Evolutionary conservation across 129 eudicot genomes (phyloP), one percentile per base, ranked within the genome.

Genomic region (Scalesia atractyloides): DNA sequence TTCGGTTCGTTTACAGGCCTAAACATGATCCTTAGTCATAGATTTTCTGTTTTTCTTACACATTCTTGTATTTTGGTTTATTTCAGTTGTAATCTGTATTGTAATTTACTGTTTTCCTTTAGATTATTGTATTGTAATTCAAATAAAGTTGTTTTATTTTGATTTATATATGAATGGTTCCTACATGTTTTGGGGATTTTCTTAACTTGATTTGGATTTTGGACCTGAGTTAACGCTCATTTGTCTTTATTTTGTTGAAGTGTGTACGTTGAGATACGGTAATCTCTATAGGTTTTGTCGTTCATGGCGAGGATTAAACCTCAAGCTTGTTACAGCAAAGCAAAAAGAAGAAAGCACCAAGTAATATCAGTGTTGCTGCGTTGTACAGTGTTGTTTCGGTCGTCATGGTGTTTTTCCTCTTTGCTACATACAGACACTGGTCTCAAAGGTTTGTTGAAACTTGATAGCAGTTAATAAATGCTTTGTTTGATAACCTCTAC

Each of bases 291-390:
- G 73, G 79, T 43, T 66, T 22, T 51, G 43, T 46, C 39, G 37
- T 5, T 44, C 33, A 94, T 95, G 99, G 99, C 96, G 66, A 91
- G 86, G 81, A 95, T 95, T 61, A 95, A 95, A 81, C 99, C 99
- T 54, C 99, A 95, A 80, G 89, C 99, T 81, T 95, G 75, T 75
- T 95, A 73, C 99, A 80, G 58, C 99, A 95, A 83, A 95, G 99
- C 84, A 95, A 95, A 76, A 95, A 95, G 96, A 95, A 95, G 86
- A 95, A 95, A 80, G 96, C 86, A 26, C 97, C 97, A 0, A 90
- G 89, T 78, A 83, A 85, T 68, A 82, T 88, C 75, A 84, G 96
- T 64, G 58, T 77, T 58, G 73, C 87, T 77, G 82, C 77, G 9
- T 57, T 95, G 76, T 95, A 88, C 62, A 75, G 78, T 54, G 66